These are phyloP conservation scores for Aegilops bicornis DNA, from an alignment of 176 grass and related monocot species.

Conservation along the genomic window DNA sequence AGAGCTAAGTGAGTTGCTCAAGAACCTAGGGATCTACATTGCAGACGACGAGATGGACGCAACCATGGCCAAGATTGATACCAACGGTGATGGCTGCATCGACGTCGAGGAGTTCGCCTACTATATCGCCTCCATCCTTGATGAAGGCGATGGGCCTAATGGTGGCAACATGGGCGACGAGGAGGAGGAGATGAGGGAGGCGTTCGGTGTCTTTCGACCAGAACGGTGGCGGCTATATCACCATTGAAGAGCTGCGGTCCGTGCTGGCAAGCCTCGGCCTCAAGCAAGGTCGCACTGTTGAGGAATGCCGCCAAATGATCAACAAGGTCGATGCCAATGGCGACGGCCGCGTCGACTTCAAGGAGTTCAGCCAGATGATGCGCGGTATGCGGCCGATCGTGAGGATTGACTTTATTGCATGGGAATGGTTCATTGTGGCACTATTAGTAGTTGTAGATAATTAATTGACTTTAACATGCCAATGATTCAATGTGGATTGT, in stretches of 20 bases:
- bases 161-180: conserved; percentile 23
- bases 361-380: conserved; percentile 87
- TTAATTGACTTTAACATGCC: neutral
- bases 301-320: conserved; percentile 73
- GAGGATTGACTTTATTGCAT: neutral
- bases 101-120: conserved; percentile 66
- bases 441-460: neutral
- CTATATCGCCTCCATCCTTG: conserved; percentile 62
- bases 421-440: neutral
- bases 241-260: conserved; percentile 60
- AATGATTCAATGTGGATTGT: neutral
- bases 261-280: conserved; percentile 64
- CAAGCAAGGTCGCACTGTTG: conserved; percentile 59
- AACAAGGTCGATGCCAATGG: conserved; percentile 61
- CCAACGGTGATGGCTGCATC: conserved; percentile 66
- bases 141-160: neutral
- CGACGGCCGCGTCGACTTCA: conserved; percentile 66
- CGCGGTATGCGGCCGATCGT: conserved; percentile 33
- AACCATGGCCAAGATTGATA: conserved; percentile 65
- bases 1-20: conserved; percentile 62
- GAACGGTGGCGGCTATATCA: conserved; percentile 72
- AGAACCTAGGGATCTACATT: conserved; percentile 69
- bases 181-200: conserved; percentile 65
- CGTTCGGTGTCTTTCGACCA: conserved; percentile 79
- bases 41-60: conserved; percentile 52